These are phyloP conservation scores for Bipolaris sorokiniana DNA, from an alignment of 2,329 filamentous ascomycete species.

Conservation along the genomic window DNA sequence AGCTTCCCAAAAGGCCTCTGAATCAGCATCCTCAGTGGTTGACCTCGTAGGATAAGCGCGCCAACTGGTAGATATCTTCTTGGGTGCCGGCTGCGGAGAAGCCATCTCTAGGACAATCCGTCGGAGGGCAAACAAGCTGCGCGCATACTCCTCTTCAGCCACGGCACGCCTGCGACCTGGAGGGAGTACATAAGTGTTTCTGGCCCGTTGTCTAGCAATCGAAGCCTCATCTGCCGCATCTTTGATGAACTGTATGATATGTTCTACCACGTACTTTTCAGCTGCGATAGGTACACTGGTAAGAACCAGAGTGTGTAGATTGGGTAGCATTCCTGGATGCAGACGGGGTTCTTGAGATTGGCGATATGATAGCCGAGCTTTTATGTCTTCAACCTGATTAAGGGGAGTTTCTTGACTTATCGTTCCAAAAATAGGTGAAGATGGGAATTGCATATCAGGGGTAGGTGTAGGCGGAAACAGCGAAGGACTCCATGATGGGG, in stretches of 20 bases:
- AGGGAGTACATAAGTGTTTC: conserved; percentile 64
- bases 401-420: conserved; percentile 33
- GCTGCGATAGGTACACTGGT: conserved; percentile 61
- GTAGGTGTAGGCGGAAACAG: conserved; percentile 6
- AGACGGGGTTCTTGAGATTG: conserved; percentile 48
- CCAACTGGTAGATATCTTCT: conserved; percentile 53
- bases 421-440: not conserved
- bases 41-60: conserved; percentile 57
- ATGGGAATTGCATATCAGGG: conserved; percentile 1
- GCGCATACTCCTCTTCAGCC: conserved; percentile 57
- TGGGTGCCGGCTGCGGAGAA: conserved; percentile 28
- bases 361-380: conserved; percentile 38
- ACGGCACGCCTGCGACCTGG: conserved; percentile 59
- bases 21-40: conserved; percentile 64
- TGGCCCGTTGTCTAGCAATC: conserved; percentile 60
- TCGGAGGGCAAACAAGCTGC: conserved; percentile 61
- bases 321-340: conserved; percentile 62
- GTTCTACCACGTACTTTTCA: conserved; percentile 46
- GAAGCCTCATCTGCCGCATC: conserved; percentile 62
- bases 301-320: conserved; percentile 61
- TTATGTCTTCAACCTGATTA: conserved; percentile 38
- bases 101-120: conserved; percentile 62
- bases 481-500: too few relatives aligned
- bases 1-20: conserved; percentile 65
- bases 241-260: conserved; percentile 61